Base-by-base conservation (phyloP, 306 rosid genomes). In the Vigna radiata region DNA sequence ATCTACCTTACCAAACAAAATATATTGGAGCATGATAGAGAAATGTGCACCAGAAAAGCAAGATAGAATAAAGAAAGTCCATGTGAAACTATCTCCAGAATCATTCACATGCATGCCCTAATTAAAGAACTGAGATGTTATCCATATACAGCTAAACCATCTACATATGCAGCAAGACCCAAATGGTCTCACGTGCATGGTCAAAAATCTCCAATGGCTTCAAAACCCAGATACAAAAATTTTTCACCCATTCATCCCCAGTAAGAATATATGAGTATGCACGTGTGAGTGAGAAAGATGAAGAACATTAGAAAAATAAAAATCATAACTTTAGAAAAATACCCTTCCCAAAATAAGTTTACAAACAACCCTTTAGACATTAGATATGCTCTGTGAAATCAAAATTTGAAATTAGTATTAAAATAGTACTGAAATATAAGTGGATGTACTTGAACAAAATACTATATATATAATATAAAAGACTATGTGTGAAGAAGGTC, bases 111-210 rank as follows among this genome's bases (percentile, higher is more conserved):
- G 39, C 59, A 46, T 68, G 58, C 4, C 39, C 73, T 68, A 46
- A 41, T 56, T 23, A 56, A 61, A 68, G 41, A 58, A 54, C 68
- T 8, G 68, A 62, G 13, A 61, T 61, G 19, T 61, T 61, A 61
- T 33, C 23, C 68, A 61, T 31, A 15, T 11, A 3, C 7, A 61
- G 68, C 68, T 61, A 18, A 61, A 63, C 15, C 47, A 37, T 63
- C 25, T 4, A 63, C 37, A 10, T 52, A 10, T 52, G 60, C 55
- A 73, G 76, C 48, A 74, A 56, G 15, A 21, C 49, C 71, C 81
- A 68, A 77, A 75, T 75, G 81, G 49, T 41, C 73, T 76, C 85
- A 70, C 66, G 65, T 76, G 85, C 73, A 16, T 47, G n/a, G 37
- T 70, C 56, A 27, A 82, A 76, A 53, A 41, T 76, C 47, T 76